Percentiles rank a stretch among this genome's conserved stretches.
Evolutionary conservation across 2,329 filamentous ascomycete genomes (phyloP).

Genomic region (Alternaria sp.): DNA sequence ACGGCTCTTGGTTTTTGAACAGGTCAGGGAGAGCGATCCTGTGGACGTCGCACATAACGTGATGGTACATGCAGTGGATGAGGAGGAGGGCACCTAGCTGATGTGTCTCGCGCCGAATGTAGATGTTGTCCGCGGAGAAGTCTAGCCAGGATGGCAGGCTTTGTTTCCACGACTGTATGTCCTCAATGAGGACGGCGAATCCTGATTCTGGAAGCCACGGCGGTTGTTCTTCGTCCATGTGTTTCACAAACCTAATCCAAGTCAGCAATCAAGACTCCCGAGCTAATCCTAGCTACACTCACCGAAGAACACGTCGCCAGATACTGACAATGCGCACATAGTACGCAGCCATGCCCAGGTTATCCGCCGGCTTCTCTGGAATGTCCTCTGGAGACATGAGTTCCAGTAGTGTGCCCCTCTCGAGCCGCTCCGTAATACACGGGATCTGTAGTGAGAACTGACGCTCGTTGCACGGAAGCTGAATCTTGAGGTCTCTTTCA

Average conservation of each 20-base stretch:
- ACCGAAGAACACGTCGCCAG: constrained; percentile 40
- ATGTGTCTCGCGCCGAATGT: constrained; percentile 42
- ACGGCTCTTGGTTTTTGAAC: constrained; percentile 40
- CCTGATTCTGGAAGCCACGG: constrained; percentile 38
- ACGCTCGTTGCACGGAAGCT: constrained; percentile 42
- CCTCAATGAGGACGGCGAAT: constrained; percentile 32
- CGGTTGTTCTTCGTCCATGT: constrained; percentile 39
- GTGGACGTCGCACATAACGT: constrained; percentile 41
- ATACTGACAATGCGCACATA: constrained; percentile 42
- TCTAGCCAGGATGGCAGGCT: constrained; percentile 39
- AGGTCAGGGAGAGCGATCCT: constrained; percentile 40
- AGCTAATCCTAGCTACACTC: neutral
- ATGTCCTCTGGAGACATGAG: constrained; percentile 31
- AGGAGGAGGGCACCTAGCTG: constrained; percentile 41
- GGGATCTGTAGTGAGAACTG: constrained; percentile 42
- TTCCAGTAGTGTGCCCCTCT: constrained; percentile 33
- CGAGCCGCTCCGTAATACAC: constrained; percentile 35
- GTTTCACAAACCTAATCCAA: constrained; percentile 34
- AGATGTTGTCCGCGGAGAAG: constrained; percentile 43
- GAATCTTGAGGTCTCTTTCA: constrained; percentile 42
- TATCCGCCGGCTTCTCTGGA: constrained; percentile 38
- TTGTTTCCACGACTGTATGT: constrained; percentile 37
- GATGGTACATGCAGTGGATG: constrained; percentile 45
- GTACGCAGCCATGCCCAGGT: constrained; percentile 41
- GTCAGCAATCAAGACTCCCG: neutral